Evolutionary conservation across 2,329 filamentous ascomycete species (phyloP).

Genomic region (Penicillium sp.): DNA sequence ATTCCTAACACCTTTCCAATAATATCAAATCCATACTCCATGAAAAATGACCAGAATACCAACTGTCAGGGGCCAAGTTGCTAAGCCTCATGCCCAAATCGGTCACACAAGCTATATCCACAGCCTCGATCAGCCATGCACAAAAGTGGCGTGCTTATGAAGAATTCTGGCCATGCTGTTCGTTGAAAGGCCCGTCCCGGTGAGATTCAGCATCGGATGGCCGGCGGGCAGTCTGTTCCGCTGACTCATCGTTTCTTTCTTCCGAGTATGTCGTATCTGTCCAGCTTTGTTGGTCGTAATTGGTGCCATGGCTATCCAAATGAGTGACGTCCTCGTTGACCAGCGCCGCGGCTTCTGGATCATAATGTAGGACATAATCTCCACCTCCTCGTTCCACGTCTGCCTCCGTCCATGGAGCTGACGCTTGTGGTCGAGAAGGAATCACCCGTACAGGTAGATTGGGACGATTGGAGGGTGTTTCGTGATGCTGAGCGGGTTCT

Average conservation of each 20-base stretch:
- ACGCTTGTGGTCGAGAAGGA: slow-evolving; percentile 55
- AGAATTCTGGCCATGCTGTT: background rate
- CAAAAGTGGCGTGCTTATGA: background rate
- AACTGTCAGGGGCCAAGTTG: background rate
- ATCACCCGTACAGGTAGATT: slow-evolving; percentile 55
- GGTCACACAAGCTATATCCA: background rate
- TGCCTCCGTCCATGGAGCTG: slow-evolving; percentile 54
- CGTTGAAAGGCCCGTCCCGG: background rate
- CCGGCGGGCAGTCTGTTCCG: background rate
- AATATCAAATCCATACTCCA: background rate
- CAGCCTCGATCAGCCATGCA: no score
- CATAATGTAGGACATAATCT: slow-evolving; percentile 36
- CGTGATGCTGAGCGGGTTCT: background rate
- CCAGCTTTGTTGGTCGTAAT: slow-evolving; percentile 18
- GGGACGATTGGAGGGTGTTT: slow-evolving; percentile 5
- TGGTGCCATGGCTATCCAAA: background rate
- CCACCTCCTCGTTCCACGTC: slow-evolving; percentile 27
- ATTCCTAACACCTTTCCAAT: background rate
- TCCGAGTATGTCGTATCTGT: slow-evolving; percentile 17
- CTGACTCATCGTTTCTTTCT: slow-evolving; percentile 3
- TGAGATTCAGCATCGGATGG: background rate
- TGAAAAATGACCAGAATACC: background rate
- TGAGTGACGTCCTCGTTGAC: slow-evolving; percentile 28
- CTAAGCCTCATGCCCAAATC: background rate
- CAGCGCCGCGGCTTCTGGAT: slow-evolving; percentile 39